Percentiles rank a stretch among this genome's conserved stretches.
Evolutionary conservation across 495 filamentous ascomycete species (phyloP).

Genomic region (Tuber aestivum): DNA sequence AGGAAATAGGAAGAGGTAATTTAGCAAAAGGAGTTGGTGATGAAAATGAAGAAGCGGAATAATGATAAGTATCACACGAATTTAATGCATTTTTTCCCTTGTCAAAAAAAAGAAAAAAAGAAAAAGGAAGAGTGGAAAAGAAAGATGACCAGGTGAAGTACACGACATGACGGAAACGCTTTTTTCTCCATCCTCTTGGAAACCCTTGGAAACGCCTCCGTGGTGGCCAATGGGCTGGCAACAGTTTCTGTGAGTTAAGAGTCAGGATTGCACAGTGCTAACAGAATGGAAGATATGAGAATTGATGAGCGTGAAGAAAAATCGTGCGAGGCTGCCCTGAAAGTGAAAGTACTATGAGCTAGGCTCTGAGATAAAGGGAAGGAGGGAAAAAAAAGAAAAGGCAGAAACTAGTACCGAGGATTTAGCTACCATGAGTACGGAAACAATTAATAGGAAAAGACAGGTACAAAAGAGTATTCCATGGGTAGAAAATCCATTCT

Average conservation of each 20-base stretch:
- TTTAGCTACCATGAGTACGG: conserved; percentile 4
- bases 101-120: background rate
- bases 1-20: background rate
- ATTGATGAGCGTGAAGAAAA: background rate
- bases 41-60: background rate
- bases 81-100: background rate
- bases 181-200: background rate
- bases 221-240: background rate
- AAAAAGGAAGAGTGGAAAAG: no score
- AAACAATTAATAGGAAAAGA: conserved; percentile 15
- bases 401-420: conserved; percentile 9
- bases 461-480: conserved; percentile 3
- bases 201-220: background rate
- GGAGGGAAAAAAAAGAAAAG: conserved; percentile 5
- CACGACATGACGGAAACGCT: background rate
- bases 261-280: background rate
- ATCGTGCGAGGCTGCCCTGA: background rate
- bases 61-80: background rate
- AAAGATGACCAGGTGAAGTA: background rate
- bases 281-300: background rate
- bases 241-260: background rate
- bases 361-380: conserved; percentile 23
- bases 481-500: background rate
- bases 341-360: background rate
- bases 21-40: background rate